These are phyloP conservation scores for Ogataea salicorniae DNA, from an alignment of 805 yeast species.

Conservation along the genomic window DNA sequence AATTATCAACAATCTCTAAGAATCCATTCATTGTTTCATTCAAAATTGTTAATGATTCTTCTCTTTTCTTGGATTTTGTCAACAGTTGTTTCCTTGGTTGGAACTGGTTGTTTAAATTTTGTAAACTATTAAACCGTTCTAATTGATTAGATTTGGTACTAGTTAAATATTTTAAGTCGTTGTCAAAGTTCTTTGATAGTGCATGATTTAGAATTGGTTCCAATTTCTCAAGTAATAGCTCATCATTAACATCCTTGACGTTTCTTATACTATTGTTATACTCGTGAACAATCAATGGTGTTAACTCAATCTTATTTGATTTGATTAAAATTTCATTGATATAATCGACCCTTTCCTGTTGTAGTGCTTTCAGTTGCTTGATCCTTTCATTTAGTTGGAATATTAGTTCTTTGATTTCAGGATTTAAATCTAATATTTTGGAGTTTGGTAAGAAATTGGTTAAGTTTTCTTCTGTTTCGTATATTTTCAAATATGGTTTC, in stretches of 20 bases:
- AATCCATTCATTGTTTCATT: conserved; percentile 47
- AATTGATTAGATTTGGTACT: conserved; percentile 35
- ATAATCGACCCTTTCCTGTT: conserved; percentile 35
- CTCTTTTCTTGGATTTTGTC: conserved; percentile 34
- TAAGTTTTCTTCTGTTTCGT: conserved; percentile 28
- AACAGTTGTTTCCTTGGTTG: conserved; percentile 30
- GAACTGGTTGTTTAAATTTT: conserved; percentile 35
- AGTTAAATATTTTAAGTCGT: conserved; percentile 45
- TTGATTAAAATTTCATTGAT: conserved; percentile 40
- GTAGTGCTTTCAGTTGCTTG: conserved; percentile 28
- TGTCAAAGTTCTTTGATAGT: conserved; percentile 41
- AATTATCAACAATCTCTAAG: conserved; percentile 51
- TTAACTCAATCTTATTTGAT: conserved; percentile 40
- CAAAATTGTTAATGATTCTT: conserved; percentile 44
- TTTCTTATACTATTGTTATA: conserved; percentile 14
- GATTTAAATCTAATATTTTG: conserved; percentile 31
- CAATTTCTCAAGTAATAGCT: conserved; percentile 28
- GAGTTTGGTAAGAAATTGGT: conserved; percentile 36
- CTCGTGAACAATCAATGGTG: conserved; percentile 43
- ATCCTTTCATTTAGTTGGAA: conserved; percentile 33
- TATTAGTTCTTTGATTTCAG: conserved; percentile 28
- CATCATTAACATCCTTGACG: conserved; percentile 14
- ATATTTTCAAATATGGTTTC: conserved; percentile 39
- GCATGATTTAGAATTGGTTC: conserved; percentile 34
- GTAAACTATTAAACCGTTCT: conserved; percentile 24